Evolutionary conservation across 805 yeast genomes (phyloP).

Genomic region (Sungouiella blattae): DNA sequence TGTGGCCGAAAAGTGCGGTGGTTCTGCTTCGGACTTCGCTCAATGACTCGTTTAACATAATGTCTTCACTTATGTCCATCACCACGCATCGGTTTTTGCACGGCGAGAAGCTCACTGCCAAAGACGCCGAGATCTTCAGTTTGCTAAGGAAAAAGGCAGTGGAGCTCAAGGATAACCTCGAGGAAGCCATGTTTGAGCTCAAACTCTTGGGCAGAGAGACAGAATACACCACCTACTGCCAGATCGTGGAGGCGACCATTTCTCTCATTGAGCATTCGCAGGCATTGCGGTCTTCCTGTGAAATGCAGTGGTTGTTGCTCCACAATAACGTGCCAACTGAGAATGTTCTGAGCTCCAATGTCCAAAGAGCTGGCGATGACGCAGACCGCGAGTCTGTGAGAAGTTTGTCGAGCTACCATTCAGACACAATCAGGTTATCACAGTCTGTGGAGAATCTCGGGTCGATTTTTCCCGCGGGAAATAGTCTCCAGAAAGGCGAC

Average conservation of each 20-base stretch:
- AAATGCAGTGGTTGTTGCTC: constrained; percentile 59
- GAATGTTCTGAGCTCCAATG: not conserved
- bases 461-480: constrained; percentile 6
- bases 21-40: constrained; percentile 41
- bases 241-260: constrained; percentile 50
- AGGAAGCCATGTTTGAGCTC: constrained; percentile 64
- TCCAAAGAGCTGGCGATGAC: not conserved
- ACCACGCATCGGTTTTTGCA: constrained; percentile 48
- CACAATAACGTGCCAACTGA: constrained; percentile 19
- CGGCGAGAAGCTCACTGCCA: constrained; percentile 42
- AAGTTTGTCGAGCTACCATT: constrained; percentile 23
- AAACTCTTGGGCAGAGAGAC: constrained; percentile 50
- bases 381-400: constrained; percentile 14
- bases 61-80: constrained; percentile 47
- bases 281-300: constrained; percentile 65
- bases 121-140: constrained; percentile 35
- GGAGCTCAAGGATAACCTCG: constrained; percentile 38
- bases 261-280: constrained; percentile 55
- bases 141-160: constrained; percentile 39
- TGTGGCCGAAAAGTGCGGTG: constrained; percentile 64
- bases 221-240: constrained; percentile 44
- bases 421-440: constrained; percentile 18
- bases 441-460: constrained; percentile 28
- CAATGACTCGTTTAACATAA: constrained; percentile 48
- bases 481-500: constrained; percentile 17